Evolutionary conservation across 257 asterid genomes (phyloP), one percentile per base, ranked within the genome.

Genomic region (Anisodus acutangulus): DNA sequence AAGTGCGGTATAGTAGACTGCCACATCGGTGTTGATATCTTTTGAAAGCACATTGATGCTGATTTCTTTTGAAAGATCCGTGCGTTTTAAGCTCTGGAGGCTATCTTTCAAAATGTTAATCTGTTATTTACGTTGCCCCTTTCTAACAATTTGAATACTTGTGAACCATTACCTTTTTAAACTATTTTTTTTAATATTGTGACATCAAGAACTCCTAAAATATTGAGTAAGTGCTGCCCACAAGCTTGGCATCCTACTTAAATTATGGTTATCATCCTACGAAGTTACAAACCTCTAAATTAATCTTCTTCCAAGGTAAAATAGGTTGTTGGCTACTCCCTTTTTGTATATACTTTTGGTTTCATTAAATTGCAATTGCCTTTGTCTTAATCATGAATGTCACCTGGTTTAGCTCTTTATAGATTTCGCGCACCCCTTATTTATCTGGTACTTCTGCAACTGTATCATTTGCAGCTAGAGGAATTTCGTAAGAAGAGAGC

Each of bases 401-500:
- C 57, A 35, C 26, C 6, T 66, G 37, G 35, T 43, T 8, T 26
- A 1, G 39, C 17, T 53, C 55, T 45, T 9, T 63, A 10, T 9
- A 6, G n/a, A 54, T 83, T 51, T 74, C 64, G 47, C 39, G 43
- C 82, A 13, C 12, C 35, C 60, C 62, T 22, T 41, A 19, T 76
- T 66, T 11, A 53, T 71, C 41, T 79, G 67, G 6, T 76, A 39
- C 60, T 78, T 22, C 7, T 82, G 66, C 80, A 57, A 83, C 58
- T 64, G 51, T 85, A 76, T 60, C 64, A 45, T 58, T 83, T 53
- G 47, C 92, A 97, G 99, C 89, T 97, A 68, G 98, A 92, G 89
- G 99, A 93, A 89, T 97, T 91, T 81, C 99, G 98, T n/a, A 92
- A 91, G 85, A 92, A 92, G 89, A 95, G 92, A 86, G 98, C 97